Evolutionary conservation across 805 yeast genomes (phyloP).

Genomic region (Kuraishia capsulata): DNA sequence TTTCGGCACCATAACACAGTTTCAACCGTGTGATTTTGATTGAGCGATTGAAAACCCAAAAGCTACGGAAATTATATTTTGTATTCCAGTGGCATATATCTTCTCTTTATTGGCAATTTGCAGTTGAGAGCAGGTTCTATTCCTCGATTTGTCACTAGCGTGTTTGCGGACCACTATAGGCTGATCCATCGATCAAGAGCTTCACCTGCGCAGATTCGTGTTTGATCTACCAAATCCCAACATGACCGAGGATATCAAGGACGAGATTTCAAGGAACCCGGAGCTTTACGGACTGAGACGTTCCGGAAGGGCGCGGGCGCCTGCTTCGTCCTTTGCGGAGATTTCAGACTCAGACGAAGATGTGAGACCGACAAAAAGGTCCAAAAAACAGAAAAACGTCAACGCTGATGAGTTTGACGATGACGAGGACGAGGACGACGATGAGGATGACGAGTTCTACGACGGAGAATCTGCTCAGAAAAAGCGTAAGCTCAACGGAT

Average conservation of each 20-base stretch:
- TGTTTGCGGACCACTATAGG: too few relatives aligned
- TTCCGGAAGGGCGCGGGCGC: conserved; percentile 51
- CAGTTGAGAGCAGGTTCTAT: too few relatives aligned
- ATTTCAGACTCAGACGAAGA: conserved; percentile 20
- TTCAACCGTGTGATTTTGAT: too few relatives aligned
- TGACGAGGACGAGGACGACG: conserved; percentile 15
- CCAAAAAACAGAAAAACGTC: conserved; percentile 9
- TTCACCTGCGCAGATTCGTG: too few relatives aligned
- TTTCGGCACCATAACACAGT: too few relatives aligned
- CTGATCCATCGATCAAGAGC: too few relatives aligned
- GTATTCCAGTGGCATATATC: too few relatives aligned
- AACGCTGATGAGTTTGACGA: conserved; percentile 15
- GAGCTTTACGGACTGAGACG: conserved; percentile 80
- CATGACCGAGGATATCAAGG: conserved; percentile 25
- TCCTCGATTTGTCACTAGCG: too few relatives aligned
- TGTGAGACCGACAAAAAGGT: conserved; percentile 6
- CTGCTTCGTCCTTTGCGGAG: conserved; percentile 24
- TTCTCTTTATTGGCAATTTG: too few relatives aligned
- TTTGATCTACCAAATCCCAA: too few relatives aligned
- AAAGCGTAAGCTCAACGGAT: conserved; percentile 19
- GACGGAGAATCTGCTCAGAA: conserved; percentile 15
- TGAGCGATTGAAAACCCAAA: too few relatives aligned
- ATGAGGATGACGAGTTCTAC: conserved; percentile 24
- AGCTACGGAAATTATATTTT: too few relatives aligned
- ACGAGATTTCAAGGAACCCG: conserved; percentile 59